phyloP scores from a whole-genome alignment of 2,329 filamentous ascomycete species.

The Lomentospora prolificans region DNA sequence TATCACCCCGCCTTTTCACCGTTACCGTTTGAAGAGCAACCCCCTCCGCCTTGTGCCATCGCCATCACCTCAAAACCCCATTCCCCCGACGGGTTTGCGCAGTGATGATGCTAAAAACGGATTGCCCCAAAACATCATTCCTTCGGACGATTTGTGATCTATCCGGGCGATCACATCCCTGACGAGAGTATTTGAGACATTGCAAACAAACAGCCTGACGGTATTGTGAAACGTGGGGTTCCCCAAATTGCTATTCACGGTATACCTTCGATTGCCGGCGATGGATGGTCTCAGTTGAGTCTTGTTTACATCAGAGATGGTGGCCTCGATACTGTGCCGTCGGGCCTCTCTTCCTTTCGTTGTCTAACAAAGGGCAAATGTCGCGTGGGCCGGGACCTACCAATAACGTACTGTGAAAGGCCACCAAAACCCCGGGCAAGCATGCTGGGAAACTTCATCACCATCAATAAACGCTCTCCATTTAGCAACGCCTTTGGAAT shows the following conservation, averaged over 20 bases:
- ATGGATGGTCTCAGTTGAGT: neutral
- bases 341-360: no score
- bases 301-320: neutral
- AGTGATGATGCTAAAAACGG: no score
- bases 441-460: no score
- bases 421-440: no score
- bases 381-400: no score
- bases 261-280: neutral
- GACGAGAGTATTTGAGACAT: neutral
- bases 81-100: no score
- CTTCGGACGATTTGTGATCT: neutral
- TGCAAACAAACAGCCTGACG: neutral
- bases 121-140: neutral
- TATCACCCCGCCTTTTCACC: neutral
- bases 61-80: no score
- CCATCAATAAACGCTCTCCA: neutral
- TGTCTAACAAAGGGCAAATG: no score
- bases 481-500: neutral
- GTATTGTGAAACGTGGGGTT: conserved; percentile 6
- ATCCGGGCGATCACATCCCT: neutral
- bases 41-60: no score
- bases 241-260: neutral
- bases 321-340: neutral
- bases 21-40: no score
- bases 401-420: no score